These are phyloP conservation scores for Hypoxylon sp. DNA, from an alignment of 2,329 filamentous ascomycete genomes.

Conservation along the genomic window DNA sequence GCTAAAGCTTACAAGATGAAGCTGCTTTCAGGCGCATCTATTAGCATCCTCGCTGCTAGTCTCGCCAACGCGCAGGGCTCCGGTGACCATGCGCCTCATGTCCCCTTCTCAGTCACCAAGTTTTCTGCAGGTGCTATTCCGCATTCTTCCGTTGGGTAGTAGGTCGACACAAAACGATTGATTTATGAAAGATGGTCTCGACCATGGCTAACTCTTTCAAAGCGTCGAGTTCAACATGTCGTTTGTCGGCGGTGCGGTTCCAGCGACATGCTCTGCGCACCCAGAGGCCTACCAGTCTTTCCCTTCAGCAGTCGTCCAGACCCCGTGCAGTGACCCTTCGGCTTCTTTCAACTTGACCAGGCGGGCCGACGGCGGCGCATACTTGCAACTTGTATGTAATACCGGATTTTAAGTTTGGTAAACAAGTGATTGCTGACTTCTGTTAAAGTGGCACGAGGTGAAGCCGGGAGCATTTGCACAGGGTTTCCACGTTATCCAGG, in stretches of 20 bases:
- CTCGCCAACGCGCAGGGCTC: too few relatives aligned
- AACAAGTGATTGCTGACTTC: neutral
- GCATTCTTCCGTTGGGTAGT: conserved; percentile 20
- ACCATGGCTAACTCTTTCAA: conserved; percentile 16
- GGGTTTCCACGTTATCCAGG: conserved; percentile 36
- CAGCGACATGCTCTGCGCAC: conserved; percentile 28
- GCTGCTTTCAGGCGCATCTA: too few relatives aligned
- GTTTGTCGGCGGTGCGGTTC: conserved; percentile 11
- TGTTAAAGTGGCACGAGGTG: conserved; percentile 29
- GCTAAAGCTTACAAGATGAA: too few relatives aligned
- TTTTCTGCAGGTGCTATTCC: too few relatives aligned
- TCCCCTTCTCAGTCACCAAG: too few relatives aligned
- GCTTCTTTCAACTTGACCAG: conserved; percentile 43
- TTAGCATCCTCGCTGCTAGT: too few relatives aligned
- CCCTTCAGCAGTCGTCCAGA: conserved; percentile 36
- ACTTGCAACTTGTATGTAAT: conserved; percentile 34
- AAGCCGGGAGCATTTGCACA: conserved; percentile 5
- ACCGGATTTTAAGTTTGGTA: neutral
- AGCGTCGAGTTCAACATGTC: conserved; percentile 40
- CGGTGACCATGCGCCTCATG: too few relatives aligned
- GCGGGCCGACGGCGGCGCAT: conserved; percentile 37
- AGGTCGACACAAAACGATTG: conserved; percentile 10
- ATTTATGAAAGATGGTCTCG: neutral
- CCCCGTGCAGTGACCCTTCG: conserved; percentile 34
- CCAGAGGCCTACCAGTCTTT: conserved; percentile 41